Base-by-base conservation (phyloP, 2,329 filamentous ascomycete species). In the Elsinoe fawcettii region DNA sequence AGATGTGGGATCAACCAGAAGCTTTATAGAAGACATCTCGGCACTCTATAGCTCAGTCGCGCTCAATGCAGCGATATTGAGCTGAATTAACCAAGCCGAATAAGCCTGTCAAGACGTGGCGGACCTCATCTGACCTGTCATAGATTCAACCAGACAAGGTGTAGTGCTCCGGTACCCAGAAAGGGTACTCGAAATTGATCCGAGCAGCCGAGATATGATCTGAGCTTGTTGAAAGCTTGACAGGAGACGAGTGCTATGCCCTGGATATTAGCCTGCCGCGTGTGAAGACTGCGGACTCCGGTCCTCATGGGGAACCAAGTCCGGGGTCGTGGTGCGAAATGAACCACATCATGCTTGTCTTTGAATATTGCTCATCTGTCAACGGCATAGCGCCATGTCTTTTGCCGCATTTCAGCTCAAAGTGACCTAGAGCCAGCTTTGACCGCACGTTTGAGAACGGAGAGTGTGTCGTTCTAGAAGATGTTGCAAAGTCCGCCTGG, bases 21-120 rank as follows among this genome's bases (percentile, higher is more conserved):
- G 25, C 46, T 51, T 51, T 51, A 51, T 51, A 51, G 9, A 51
- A 22, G 46, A 51, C 3, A 34, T 34, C 46, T 51, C 27, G 46
- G 46, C 46, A 5, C 22, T 34, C n/a, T 14, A 20, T 2, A 34
- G 27, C 46, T 51, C 27, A 34, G 12, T 23, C 27, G 16, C 16
- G 39, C 22, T 18, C n/a, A 43, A 20, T 20, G 16, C 37, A 7
- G n/a, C 5, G 37, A 41, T 47, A 22, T 47, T 25, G 43, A 25
- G 2, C 14, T 22, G 43, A 7, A 25, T 12, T 18, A 11, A 14
- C 12, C 2, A 30, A 9, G n/a, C 2, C 44, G 32, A 30, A 49
- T 34, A 23, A 49, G 44, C 44, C 44, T 30, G n/a, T 34, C n/a
- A 7, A 32, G 12, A 51, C 16, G 46, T 51, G 27, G 46, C 46